phyloP scores from a whole-genome alignment of 805 yeast genomes.

The Yarrowia deformans region DNA sequence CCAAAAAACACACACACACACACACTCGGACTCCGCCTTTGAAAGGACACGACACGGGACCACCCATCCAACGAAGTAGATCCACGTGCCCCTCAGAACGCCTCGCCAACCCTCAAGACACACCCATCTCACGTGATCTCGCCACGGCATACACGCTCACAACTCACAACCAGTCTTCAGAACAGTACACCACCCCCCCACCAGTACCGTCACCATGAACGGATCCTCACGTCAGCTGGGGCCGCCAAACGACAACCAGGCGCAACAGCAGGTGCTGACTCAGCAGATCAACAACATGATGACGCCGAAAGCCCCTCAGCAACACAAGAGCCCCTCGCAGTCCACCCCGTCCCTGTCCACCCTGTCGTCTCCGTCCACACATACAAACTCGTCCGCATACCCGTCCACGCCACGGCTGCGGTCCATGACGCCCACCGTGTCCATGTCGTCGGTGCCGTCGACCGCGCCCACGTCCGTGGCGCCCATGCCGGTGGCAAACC shows the following conservation, averaged over 20 bases:
- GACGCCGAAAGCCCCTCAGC: background rate
- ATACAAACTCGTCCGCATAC: constrained; percentile 2
- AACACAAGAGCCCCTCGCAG: constrained; percentile 18
- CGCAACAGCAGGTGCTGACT: constrained; percentile 18
- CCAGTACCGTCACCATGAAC: constrained; percentile 4
- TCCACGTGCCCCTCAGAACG: too few species aligned
- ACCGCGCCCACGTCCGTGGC: background rate
- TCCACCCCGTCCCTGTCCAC: constrained; percentile 5
- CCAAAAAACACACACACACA: too few species aligned
- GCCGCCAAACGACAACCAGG: constrained; percentile 26
- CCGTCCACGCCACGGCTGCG: constrained; percentile 27
- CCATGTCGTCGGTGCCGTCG: constrained; percentile 26
- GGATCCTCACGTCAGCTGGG: constrained; percentile 19
- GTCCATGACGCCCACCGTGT: constrained; percentile 32
- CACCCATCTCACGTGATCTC: too few species aligned
- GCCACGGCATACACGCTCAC: too few species aligned
- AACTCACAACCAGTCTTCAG: too few species aligned
- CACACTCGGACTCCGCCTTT: too few species aligned
- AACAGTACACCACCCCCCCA: background rate
- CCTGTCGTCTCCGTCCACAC: background rate
- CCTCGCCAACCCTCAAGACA: too few species aligned
- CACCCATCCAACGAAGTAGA: too few species aligned
- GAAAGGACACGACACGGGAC: background rate
- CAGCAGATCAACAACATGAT: constrained; percentile 29
- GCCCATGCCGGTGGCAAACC: constrained; percentile 36